Evolutionary conservation across 148 eudicot genomes (phyloP).

Genomic region (Spergularia bocconei): DNA sequence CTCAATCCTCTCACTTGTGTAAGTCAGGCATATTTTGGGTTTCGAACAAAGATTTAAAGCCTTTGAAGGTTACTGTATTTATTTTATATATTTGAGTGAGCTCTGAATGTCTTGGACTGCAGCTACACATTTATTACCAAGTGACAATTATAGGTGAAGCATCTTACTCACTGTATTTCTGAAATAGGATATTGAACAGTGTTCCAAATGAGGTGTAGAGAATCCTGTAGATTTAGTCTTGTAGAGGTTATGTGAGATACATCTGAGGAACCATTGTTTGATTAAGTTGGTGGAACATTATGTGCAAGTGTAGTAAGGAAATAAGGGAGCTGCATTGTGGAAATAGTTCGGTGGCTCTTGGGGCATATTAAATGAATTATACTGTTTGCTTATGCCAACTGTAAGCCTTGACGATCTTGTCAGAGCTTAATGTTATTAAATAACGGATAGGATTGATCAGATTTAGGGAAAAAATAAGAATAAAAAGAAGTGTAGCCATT

Average conservation of each 20-base stretch:
- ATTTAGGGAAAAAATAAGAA: no score
- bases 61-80: not conserved
- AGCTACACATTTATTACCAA: not conserved
- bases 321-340: not conserved
- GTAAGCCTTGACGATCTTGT: no score
- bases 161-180: not conserved
- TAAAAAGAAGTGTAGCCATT: no score
- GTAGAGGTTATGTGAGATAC: not conserved
- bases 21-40: slow-evolving; percentile 35
- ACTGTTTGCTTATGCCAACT: no score
- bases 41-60: not conserved
- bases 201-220: not conserved
- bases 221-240: not conserved
- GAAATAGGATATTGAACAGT: not conserved
- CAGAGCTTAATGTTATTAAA: no score
- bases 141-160: not conserved
- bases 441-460: no score
- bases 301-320: not conserved
- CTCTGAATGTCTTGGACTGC: not conserved
- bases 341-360: not conserved
- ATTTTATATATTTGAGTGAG: not conserved
- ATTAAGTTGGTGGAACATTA: not conserved
- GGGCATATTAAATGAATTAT: not conserved
- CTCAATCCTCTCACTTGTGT: slow-evolving; percentile 93
- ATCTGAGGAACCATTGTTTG: not conserved